Conservation (phyloP, 2,329 filamentous ascomycete genomes). For the Botrytis galanthina region DNA sequence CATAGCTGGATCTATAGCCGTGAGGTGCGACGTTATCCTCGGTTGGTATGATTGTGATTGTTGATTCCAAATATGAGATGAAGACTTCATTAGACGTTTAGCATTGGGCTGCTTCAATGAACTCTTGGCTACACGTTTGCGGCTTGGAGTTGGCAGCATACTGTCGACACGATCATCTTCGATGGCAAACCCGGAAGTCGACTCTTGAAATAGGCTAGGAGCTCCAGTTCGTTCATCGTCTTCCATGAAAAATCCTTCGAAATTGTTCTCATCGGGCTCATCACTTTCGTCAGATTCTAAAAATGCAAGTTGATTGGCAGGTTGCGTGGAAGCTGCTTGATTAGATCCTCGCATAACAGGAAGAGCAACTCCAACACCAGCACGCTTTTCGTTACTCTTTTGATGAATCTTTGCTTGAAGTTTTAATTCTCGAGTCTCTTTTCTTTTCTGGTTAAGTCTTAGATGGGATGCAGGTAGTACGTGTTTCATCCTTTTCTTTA, state of each 20-base stretch:
- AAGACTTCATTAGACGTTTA: conserved; percentile 26
- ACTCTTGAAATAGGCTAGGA: conserved; percentile 26
- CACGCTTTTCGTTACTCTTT: conserved; percentile 30
- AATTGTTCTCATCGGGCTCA: conserved; percentile 26
- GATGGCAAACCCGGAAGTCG: conserved; percentile 31
- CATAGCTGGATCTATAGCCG: background rate
- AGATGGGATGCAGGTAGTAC: conserved; percentile 68
- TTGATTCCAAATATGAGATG: conserved; percentile 13
- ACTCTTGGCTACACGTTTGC: conserved; percentile 22
- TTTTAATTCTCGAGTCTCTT: conserved; percentile 34
- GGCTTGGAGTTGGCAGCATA: conserved; percentile 38
- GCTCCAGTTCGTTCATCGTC: conserved; percentile 22
- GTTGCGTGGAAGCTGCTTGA: background rate
- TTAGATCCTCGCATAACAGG: conserved; percentile 22
- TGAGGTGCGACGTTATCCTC: conserved; percentile 34
- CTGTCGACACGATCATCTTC: conserved; percentile 38
- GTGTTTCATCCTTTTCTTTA: conserved; percentile 48
- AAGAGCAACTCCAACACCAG: conserved; percentile 38
- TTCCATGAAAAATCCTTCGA: conserved; percentile 21
- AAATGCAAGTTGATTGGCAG: background rate
- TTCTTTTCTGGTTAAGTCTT: conserved; percentile 53
- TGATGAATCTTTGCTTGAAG: conserved; percentile 22
- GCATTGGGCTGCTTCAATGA: background rate
- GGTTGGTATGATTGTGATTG: conserved; percentile 27
- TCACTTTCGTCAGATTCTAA: conserved; percentile 33